Conservation (phyloP, 495 filamentous ascomycete genomes). For the Hypoxylon cercidicola region DNA sequence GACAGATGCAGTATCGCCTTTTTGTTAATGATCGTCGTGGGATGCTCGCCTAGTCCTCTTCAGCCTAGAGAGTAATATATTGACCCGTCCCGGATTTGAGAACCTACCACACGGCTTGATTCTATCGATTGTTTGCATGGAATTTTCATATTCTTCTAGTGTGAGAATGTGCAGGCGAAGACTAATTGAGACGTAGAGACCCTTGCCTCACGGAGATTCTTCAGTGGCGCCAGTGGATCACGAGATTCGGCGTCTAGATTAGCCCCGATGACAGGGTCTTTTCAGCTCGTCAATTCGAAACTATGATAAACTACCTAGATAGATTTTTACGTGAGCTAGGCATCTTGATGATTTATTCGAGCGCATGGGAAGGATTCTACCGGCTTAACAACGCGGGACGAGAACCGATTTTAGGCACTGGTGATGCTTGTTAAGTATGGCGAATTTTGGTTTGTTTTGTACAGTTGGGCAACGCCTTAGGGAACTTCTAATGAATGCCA, state of each 20-base stretch:
- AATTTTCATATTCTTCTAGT: no score
- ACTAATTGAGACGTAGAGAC: no score
- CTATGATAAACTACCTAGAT: background rate
- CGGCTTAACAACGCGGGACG: background rate
- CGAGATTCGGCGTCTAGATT: no score
- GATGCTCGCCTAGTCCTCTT: background rate
- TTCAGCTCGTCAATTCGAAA: background rate
- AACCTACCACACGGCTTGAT: no score
- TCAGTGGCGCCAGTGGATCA: no score
- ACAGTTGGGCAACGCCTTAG: slow-evolving; percentile 42
- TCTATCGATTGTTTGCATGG: no score
- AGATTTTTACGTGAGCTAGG: background rate
- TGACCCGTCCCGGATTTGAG: no score
- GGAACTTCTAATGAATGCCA: slow-evolving; percentile 45
- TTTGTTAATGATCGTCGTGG: slow-evolving; percentile 17
- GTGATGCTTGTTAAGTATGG: slow-evolving; percentile 28
- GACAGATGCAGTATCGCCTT: slow-evolving; percentile 9
- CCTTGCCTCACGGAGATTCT: no score
- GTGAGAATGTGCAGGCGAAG: no score
- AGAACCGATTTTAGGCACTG: slow-evolving; percentile 10
- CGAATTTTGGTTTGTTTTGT: slow-evolving; percentile 40
- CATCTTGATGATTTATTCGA: background rate
- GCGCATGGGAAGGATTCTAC: background rate
- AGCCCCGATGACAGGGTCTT: background rate
- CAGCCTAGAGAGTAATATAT: no score